Evolutionary conservation across 164 flowering plant species (phyloP).

Genomic region (Umbilicus rupestris): DNA sequence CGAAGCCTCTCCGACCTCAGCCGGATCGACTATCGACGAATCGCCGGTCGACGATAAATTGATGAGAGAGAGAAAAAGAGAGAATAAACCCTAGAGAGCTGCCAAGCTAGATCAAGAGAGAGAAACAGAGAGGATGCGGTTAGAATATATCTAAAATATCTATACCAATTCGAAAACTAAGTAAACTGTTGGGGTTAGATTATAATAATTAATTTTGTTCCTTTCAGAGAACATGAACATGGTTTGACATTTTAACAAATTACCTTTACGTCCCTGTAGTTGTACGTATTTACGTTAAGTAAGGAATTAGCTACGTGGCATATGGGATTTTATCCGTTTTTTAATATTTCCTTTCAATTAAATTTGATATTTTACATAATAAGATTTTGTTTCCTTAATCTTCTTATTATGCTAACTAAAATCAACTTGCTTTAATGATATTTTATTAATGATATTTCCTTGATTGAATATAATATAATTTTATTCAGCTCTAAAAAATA

Average conservation of each 20-base stretch:
- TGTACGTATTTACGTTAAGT: neutral
- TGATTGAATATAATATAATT: too few species aligned
- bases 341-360: neutral
- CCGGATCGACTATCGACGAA: conserved; percentile 2
- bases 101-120: too few species aligned
- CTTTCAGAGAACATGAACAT: neutral
- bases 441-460: neutral
- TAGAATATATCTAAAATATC: neutral
- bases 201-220: neutral
- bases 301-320: neutral
- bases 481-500: too few species aligned
- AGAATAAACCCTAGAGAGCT: neutral
- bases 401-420: too few species aligned
- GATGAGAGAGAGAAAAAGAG: neutral
- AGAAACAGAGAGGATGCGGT: neutral
- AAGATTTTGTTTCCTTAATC: conserved; percentile 3
- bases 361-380: neutral
- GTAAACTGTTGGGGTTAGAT: neutral
- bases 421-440: too few species aligned
- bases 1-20: neutral
- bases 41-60: neutral
- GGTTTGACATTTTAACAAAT: neutral
- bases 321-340: neutral
- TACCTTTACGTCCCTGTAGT: neutral
- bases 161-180: neutral